Evolutionary conservation across 2,329 filamentous ascomycete genomes (phyloP), one percentile per base, ranked within the genome.

Genomic region (Epichloe glyceriae): DNA sequence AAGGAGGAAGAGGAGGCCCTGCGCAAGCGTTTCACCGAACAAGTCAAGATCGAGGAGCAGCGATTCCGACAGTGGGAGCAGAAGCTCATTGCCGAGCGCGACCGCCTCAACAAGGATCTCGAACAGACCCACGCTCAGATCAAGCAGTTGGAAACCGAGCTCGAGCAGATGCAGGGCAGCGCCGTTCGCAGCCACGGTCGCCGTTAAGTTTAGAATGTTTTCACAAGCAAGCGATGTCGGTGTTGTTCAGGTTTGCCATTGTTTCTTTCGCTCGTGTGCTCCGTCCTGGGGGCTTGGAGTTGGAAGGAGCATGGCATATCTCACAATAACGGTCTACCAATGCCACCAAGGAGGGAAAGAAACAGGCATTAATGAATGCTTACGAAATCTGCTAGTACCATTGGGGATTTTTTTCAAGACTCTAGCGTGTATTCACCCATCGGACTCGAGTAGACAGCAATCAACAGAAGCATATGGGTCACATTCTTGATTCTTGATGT

Each of bases 41-140:
- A 98, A 72, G 93, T 98, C 77, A 98, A 98, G 87, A 87, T 98
- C 65, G 94, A 98, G 78, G 93, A 98, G 75, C 89, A 95, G 76
- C 84, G 93, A 59, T 98, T 98, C 84, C 83, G 94, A 72, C 86
- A 95, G 74, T 98, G 93, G 93, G 93, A 98, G 76, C 93, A 98
- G 82, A 97, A 97, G 82, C 87, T 98, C 70, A 98, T 98, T 64
- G 84, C 88, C 56, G 93, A 98, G 81, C 86, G 93, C 71, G 94
- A 98, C 71, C 88, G 93, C 62, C 83, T 98, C 74, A 98, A 98
- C 83, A 98, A 98, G 83, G 93, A 98, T 67, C 82, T 98, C 70
- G 93, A 98, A 76, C 86, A 88, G 71, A 97, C 91, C 60, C 94
- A 98, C 65, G 91, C 93, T 64, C 85, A 79, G 71, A 94, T 93